Conservation (phyloP, 1,284 basidiomycete species). For the Anthracocystis panici-leucophaei region DNA sequence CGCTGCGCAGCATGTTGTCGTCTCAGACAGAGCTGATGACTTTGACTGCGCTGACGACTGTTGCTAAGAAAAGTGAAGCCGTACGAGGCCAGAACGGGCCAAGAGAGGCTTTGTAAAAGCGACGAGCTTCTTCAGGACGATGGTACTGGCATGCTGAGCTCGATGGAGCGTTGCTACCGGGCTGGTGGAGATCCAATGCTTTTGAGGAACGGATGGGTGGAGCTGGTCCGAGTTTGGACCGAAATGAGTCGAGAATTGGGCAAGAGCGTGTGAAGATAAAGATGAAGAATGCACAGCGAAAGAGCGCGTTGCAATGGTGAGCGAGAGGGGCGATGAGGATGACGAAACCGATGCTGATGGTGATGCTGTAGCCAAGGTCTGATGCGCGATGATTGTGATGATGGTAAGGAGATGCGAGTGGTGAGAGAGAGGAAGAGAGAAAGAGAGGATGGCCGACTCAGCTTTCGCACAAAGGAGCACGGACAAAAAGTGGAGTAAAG, state of each 20-base stretch:
- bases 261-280: too few species aligned
- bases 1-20: constrained; percentile 39
- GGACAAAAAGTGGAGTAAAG: not conserved
- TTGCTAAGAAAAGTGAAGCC: not conserved
- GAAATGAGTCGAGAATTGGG: not conserved
- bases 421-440: not conserved
- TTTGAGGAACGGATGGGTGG: too few species aligned
- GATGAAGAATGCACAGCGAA: too few species aligned
- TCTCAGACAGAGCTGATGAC: not conserved
- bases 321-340: not conserved
- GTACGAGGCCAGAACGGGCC: not conserved
- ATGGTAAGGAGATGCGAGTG: not conserved
- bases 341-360: not conserved
- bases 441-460: too few species aligned
- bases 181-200: not conserved
- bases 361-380: not conserved
- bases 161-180: not conserved
- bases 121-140: constrained; percentile 4
- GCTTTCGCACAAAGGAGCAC: not conserved
- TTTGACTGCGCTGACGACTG: not conserved
- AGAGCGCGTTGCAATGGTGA: not conserved
- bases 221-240: not conserved
- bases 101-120: constrained; percentile 2
- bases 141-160: constrained; percentile 15
- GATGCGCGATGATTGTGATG: not conserved